A percentile compares a stretch with the other conserved stretches of the same genome.
Evolutionary conservation across 345 rosid genomes (phyloP).

Genomic region (Ceriops zippeliana): DNA sequence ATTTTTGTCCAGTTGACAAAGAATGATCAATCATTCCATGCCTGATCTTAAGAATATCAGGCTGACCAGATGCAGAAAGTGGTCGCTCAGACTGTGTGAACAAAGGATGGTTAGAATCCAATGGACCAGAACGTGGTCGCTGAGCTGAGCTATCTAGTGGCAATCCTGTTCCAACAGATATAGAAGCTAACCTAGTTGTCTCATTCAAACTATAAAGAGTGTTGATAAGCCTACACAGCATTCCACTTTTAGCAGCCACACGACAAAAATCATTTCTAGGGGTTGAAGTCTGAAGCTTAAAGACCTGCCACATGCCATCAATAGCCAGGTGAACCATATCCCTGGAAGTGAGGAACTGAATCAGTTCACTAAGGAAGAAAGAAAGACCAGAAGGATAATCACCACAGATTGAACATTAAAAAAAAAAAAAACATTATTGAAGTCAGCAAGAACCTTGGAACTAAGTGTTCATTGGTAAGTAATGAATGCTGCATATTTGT

Average conservation of each 20-base stretch:
- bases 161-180: conserved; percentile 59
- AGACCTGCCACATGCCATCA: conserved; percentile 99
- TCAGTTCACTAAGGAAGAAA: conserved; percentile 19
- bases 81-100: conserved; percentile 58
- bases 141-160: conserved; percentile 56
- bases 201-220: conserved; percentile 96
- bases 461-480: too few species aligned
- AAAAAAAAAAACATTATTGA: too few species aligned
- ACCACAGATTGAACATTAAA: background rate
- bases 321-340: conserved; percentile 99
- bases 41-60: conserved; percentile 54
- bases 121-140: conserved; percentile 67
- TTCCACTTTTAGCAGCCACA: conserved; percentile 92
- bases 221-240: conserved; percentile 77
- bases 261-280: conserved; percentile 93
- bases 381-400: background rate
- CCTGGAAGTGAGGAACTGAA: conserved; percentile 53
- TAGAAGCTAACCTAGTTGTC: conserved; percentile 76
- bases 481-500: too few species aligned
- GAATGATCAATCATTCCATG: conserved; percentile 53
- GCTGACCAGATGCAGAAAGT: conserved; percentile 49
- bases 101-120: conserved; percentile 60
- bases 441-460: too few species aligned
- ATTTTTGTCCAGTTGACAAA: conserved; percentile 45
- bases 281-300: conserved; percentile 91